Base-by-base conservation (phyloP, 1,284 basidiomycete genomes). In the Sporisorium iseilematis-ciliati region DNA sequence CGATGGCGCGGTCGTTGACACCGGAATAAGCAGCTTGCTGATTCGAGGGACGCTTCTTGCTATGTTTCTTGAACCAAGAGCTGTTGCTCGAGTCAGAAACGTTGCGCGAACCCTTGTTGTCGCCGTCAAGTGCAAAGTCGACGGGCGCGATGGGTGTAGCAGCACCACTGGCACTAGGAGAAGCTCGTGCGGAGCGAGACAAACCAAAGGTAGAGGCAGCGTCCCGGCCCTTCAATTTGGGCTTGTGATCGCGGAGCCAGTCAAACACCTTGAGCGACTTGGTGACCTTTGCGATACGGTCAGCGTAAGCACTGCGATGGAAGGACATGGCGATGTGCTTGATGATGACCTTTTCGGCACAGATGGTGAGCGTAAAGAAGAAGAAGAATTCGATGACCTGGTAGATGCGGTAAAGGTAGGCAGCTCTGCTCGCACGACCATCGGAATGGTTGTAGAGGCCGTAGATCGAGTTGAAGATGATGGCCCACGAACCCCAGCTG, bases 291-390 rank as follows among this genome's bases (percentile, higher is more conserved):
- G 89, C 88, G 16, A 92, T 87, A 57, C 92, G 91, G 40, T 93
- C 92, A 69, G 89, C 89, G 81, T 90, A 93, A 14, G 92, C 92
- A 8, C 89, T 91, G 49, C 88, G 88, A 82, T 93, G 92, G 86
- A 93, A 93, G 20, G 72, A 75, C 62, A 83, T 81, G 57, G 82
- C 79, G 33, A 83, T 82, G 53, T 70, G 65, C 75, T 78, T 79
- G 71, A 83, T 75, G 40, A 83, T 67, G 59, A 83, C 69, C 77
- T 83, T 81, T 49, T 82, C 79, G 31, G 53, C 77, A 43, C 71
- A 75, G 49, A 83, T 65, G 57, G 80, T 83, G 50, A 83, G 75
- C 16, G 71, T 77, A 56, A 83, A 64, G 65, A 83, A 83, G 67
- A 83, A 83, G 61, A 82, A 62, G 65, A 83, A 82, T 54, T 83